These are phyloP conservation scores for Aegilops longissima DNA, from an alignment of 176 grass and related monocot genomes.

Conservation along the genomic window DNA sequence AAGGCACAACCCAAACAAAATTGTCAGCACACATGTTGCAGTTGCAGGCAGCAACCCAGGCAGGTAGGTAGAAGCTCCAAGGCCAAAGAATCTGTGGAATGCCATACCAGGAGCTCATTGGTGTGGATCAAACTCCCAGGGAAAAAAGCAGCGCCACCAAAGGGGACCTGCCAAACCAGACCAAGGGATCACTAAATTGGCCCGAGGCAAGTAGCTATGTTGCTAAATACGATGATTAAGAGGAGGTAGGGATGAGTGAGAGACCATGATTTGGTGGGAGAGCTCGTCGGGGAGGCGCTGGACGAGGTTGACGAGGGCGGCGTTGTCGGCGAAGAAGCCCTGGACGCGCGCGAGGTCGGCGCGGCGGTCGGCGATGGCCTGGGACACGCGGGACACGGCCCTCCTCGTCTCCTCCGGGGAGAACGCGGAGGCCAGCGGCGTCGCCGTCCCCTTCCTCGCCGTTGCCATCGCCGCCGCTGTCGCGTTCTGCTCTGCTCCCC, in stretches of 20 bases:
- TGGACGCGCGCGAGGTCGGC: conserved; percentile 56
- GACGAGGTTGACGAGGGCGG: conserved; percentile 65
- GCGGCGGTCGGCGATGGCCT: conserved; percentile 50
- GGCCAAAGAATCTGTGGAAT: background rate
- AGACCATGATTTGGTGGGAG: conserved; percentile 90
- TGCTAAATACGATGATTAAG: background rate
- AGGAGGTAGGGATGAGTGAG: background rate
- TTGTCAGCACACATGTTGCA: background rate
- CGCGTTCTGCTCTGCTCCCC: background rate
- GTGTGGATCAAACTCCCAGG: conserved; percentile 85
- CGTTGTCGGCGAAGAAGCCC: conserved; percentile 70
- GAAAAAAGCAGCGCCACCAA: conserved; percentile 80
- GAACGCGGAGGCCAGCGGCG: conserved; percentile 63
- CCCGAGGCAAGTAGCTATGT: background rate
- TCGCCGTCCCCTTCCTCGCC: conserved; percentile 62
- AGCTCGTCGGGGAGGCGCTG: conserved; percentile 76
- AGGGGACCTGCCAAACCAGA: conserved; percentile 69
- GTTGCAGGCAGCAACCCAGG: background rate
- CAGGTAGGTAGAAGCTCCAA: background rate
- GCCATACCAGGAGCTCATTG: conserved; percentile 74
- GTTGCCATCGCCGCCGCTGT: conserved; percentile 22
- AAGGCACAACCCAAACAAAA: conserved; percentile 26
- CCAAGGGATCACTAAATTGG: background rate
- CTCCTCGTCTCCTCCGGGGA: conserved; percentile 57
- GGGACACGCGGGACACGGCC: conserved; percentile 55